Conservation (phyloP, 148 eudicot species). For the Linanthus parryae region DNA sequence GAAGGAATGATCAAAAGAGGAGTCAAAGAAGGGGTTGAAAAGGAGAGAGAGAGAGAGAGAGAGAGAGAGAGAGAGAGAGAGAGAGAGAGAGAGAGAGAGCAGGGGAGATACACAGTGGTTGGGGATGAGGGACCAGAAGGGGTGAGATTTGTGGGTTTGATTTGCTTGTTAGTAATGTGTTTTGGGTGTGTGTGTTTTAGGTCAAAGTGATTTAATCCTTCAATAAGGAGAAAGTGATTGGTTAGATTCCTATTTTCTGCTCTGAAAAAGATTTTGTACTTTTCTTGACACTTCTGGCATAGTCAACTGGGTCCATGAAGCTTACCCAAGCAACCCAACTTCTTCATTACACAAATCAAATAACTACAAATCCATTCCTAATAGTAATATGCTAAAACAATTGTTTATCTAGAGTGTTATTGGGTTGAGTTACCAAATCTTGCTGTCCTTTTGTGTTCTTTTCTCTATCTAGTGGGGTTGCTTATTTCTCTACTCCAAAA, state of each 20-base stretch:
- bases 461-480: neutral
- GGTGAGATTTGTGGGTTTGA: constrained; percentile 11
- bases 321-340: constrained; percentile 3
- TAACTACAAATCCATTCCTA: neutral
- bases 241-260: constrained; percentile 26
- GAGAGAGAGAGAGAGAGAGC: constrained; percentile 11
- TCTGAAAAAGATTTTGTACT: no score
- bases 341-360: neutral
- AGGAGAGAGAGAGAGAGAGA: no score
- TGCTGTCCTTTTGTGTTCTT: constrained; percentile 18
- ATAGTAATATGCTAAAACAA: neutral
- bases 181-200: constrained; percentile 28
- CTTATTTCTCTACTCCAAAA: constrained; percentile 18
- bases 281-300: neutral
- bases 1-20: no score
- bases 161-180: constrained; percentile 8
- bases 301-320: constrained; percentile 9
- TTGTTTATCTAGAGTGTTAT: neutral
- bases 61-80: constrained; percentile 9
- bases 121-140: neutral
- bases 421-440: constrained; percentile 27
- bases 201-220: constrained; percentile 13
- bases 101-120: constrained; percentile 14
- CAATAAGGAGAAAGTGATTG: constrained; percentile 21
- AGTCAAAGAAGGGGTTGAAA: no score